A percentile compares a stretch with the other conserved stretches of the same genome.
Evolutionary conservation across 306 rosid genomes (phyloP).

Genomic region (Vigna mungo): DNA sequence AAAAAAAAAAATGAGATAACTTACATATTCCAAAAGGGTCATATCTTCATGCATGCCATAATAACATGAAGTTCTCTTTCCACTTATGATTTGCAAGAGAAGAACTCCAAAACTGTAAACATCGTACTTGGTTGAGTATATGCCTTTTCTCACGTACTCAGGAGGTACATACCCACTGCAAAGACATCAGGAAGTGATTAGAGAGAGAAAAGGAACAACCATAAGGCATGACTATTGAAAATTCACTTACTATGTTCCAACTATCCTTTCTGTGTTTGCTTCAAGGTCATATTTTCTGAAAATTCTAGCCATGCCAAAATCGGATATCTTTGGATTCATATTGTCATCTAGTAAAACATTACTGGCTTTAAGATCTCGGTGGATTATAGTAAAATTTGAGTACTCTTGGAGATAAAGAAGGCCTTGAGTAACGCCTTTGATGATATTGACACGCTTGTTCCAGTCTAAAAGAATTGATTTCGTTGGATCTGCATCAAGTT

Average conservation of each 20-base stretch:
- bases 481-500: constrained; percentile 54
- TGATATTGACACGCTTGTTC: constrained; percentile 56
- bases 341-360: constrained; percentile 62
- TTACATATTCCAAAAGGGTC: constrained; percentile 67
- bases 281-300: constrained; percentile 62
- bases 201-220: constrained; percentile 15
- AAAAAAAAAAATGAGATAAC: background rate
- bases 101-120: constrained; percentile 56
- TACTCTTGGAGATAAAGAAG: constrained; percentile 81
- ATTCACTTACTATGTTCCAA: constrained; percentile 67
- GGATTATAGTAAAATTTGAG: constrained; percentile 75
- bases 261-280: constrained; percentile 69
- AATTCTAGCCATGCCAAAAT: constrained; percentile 76
- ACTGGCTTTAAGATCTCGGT: constrained; percentile 72
- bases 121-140: constrained; percentile 65
- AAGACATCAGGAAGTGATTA: constrained; percentile 13
- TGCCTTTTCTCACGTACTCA: constrained; percentile 63
- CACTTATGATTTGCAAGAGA: constrained; percentile 74
- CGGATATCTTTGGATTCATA: constrained; percentile 69
- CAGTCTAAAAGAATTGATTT: constrained; percentile 54
- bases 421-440: constrained; percentile 75
- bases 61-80: constrained; percentile 55
- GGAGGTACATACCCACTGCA: constrained; percentile 73
- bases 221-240: background rate
- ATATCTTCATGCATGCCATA: constrained; percentile 54